phyloP scores from a whole-genome alignment of 805 yeast genomes.

The Hanseniaspora guilliermondii region DNA sequence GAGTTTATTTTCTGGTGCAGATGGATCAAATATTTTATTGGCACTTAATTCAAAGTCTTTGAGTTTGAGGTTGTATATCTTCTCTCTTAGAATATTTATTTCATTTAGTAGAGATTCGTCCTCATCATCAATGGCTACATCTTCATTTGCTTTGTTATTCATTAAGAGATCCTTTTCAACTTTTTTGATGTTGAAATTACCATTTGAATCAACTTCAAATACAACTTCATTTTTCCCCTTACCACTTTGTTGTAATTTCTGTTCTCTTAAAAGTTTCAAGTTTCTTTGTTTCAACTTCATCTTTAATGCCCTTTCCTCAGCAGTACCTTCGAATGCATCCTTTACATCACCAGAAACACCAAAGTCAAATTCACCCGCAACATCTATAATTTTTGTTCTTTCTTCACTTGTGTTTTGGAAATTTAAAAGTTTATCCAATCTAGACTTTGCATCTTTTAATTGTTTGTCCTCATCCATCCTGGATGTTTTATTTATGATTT shows the following conservation, averaged over 20 bases:
- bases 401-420: conserved; percentile 82
- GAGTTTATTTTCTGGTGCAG: conserved; percentile 27
- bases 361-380: conserved; percentile 76
- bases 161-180: conserved; percentile 21
- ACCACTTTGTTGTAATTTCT: conserved; percentile 50
- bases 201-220: conserved; percentile 61
- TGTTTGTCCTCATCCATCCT: conserved; percentile 35
- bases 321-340: conserved; percentile 54
- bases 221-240: conserved; percentile 64
- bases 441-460: conserved; percentile 53
- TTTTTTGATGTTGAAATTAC: conserved; percentile 60
- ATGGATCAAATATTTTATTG: conserved; percentile 14
- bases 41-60: conserved; percentile 7
- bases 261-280: conserved; percentile 48
- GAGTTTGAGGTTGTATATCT: conserved; percentile 16
- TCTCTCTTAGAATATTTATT: conserved; percentile 23
- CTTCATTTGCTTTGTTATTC: conserved; percentile 23
- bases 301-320: conserved; percentile 77
- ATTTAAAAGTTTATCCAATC: conserved; percentile 58
- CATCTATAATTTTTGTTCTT: conserved; percentile 83
- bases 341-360: conserved; percentile 41
- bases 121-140: conserved; percentile 24
- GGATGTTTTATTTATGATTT: neutral
- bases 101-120: conserved; percentile 29
- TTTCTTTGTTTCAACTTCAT: conserved; percentile 75